Conservation (phyloP, 805 yeast species). For the Suhomyces sp. region DNA sequence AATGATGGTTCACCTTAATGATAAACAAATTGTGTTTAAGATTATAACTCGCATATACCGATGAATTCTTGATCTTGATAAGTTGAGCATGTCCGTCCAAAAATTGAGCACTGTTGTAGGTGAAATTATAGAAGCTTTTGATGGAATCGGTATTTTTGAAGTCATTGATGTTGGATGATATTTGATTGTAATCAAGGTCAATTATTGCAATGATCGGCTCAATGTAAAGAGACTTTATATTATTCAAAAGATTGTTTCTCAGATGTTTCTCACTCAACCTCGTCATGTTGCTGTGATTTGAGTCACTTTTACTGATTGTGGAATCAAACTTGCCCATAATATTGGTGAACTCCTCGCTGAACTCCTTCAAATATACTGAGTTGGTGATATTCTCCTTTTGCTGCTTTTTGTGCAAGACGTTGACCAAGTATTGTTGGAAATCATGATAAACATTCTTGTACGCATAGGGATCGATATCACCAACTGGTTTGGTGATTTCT, state of each 20-base stretch:
- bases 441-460: slow-evolving; percentile 20
- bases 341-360: slow-evolving; percentile 15
- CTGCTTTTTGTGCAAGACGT: slow-evolving; percentile 7
- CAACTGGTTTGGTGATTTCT: background rate
- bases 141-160: slow-evolving; percentile 21
- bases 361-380: slow-evolving; percentile 16
- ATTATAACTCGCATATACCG: slow-evolving; percentile 21
- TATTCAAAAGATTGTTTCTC: slow-evolving; percentile 33
- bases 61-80: slow-evolving; percentile 14
- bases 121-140: slow-evolving; percentile 21
- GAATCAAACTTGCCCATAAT: slow-evolving; percentile 20
- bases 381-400: slow-evolving; percentile 11
- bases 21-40: slow-evolving; percentile 21
- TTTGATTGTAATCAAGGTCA: slow-evolving; percentile 28
- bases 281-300: slow-evolving; percentile 19
- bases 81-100: slow-evolving; percentile 5
- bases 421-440: slow-evolving; percentile 21
- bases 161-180: slow-evolving; percentile 31
- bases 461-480: slow-evolving; percentile 20
- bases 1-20: slow-evolving; percentile 22
- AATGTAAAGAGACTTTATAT: slow-evolving; percentile 34
- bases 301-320: slow-evolving; percentile 13
- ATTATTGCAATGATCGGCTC: slow-evolving; percentile 41
- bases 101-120: slow-evolving; percentile 1
- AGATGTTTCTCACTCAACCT: slow-evolving; percentile 31